Evolutionary conservation across 352 stramenopile species (phyloP), one percentile per base, ranked within the genome.

Genomic region (Globisporangium ultimum): DNA sequence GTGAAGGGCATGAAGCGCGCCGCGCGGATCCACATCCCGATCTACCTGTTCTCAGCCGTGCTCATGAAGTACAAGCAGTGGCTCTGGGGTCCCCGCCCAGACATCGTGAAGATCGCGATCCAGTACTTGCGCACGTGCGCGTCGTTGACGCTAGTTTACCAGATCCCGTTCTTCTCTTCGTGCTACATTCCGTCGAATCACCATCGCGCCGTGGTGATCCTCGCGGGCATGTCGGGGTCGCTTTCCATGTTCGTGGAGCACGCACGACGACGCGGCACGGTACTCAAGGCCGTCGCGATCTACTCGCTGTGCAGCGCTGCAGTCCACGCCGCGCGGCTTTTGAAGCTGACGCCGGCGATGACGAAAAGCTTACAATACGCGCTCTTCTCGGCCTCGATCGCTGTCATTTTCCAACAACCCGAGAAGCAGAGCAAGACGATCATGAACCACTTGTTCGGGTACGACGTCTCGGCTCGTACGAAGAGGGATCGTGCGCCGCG

Each of bases 1-100:
- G 18, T 55, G 14, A 53, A 64, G 17, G 66, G 70, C 18, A 74
- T 88, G 63, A 70, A 48, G 41, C 71, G 74, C 21, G 68, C 78
- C 4, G 67, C 78, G 49, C 60, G 65, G 36, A 55, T 90, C 18
- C 86, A 88, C 56, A 61, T 87, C 15, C 78, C 80, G n/a, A 87
- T 90, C 68, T 90, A 84, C 67, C 48, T 78, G 6, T 48, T 78
- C 56, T 87, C 78, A 21, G 67, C 73, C 14, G 64, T 80, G 28
- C 59, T 75, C n/a, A 63, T 74, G 13, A 80, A 78, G 56, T 86
- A 80, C 67, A 87, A 85, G 52, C 64, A 63, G 17, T 90, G 80
- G 80, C 47, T 87, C n/a, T 78, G 61, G 40, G 80, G 78, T 0
- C 80, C 80, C 4, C 74, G 80, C 2, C 80, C 80, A 14, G 53